Conservation (phyloP, 805 yeast genomes). For the Schizosaccharomyces osmophilus region DNA sequence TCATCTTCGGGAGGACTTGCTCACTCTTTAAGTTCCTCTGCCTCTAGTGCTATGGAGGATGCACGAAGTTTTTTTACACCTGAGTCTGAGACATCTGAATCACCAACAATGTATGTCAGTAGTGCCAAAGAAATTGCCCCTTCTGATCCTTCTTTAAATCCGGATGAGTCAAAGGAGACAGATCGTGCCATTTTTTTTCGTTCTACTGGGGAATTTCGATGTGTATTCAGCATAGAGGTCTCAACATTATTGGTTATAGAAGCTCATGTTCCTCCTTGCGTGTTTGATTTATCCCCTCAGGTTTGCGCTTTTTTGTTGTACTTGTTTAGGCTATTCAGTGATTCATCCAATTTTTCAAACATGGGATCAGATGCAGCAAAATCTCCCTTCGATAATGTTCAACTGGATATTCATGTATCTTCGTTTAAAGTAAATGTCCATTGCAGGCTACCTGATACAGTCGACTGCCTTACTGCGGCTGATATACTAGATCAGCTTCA, state of each 20-base stretch:
- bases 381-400: neutral
- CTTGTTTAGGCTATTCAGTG: neutral
- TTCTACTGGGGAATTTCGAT: neutral
- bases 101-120: too few species aligned
- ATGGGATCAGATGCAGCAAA: neutral
- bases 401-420: neutral
- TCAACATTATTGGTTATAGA: neutral
- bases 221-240: neutral
- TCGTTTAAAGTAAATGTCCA: neutral
- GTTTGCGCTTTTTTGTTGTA: neutral
- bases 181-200: neutral
- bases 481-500: neutral
- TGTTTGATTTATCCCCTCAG: neutral
- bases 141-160: too few species aligned
- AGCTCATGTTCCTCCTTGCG: neutral
- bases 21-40: too few species aligned
- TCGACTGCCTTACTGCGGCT: neutral
- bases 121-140: too few species aligned
- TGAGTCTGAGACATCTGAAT: too few species aligned
- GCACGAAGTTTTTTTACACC: too few species aligned
- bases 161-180: neutral
- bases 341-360: neutral
- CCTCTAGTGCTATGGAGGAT: too few species aligned
- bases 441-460: neutral
- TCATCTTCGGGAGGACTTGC: neutral